A percentile compares a stretch with the other conserved stretches of the same genome.
phyloP scores from a whole-genome alignment of 495 filamentous ascomycete species.

The Oidiodendron maius region DNA sequence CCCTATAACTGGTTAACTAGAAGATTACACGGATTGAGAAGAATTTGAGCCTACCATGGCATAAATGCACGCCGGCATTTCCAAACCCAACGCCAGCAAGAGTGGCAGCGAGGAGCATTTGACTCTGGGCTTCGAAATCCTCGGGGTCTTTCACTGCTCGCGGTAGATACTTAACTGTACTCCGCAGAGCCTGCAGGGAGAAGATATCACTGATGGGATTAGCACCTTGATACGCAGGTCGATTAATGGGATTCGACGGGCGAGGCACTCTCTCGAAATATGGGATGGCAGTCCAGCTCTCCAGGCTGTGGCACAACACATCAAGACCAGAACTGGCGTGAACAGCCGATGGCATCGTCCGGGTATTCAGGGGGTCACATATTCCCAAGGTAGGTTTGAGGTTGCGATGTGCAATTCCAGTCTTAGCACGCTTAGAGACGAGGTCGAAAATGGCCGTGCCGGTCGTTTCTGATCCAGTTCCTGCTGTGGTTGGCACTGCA shows the following conservation, averaged over 20 bases:
- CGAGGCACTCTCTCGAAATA: slow-evolving; percentile 78
- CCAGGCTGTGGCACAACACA: slow-evolving; percentile 88
- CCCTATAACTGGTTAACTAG: slow-evolving; percentile 31
- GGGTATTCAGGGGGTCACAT: slow-evolving; percentile 91
- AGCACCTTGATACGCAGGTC: slow-evolving; percentile 93
- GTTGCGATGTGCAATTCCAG: slow-evolving; percentile 88
- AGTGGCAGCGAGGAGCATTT: slow-evolving; percentile 95
- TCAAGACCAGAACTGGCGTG: slow-evolving; percentile 85
- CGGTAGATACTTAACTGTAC: slow-evolving; percentile 85
- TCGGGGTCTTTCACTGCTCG: slow-evolving; percentile 80
- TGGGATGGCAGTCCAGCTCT: slow-evolving; percentile 95
- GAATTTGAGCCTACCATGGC: slow-evolving; percentile 56
- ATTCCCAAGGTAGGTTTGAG: slow-evolving; percentile 95
- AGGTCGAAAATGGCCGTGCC: slow-evolving; percentile 98
- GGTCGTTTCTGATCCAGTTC: slow-evolving; percentile 92
- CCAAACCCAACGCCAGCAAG: slow-evolving; percentile 94
- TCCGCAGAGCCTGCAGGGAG: slow-evolving; percentile 71
- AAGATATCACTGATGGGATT: slow-evolving; percentile 98
- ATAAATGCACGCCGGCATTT: slow-evolving; percentile 94
- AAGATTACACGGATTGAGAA: neutral
- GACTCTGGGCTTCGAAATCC: slow-evolving; percentile 80
- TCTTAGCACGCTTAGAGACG: slow-evolving; percentile 81
- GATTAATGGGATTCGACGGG: slow-evolving; percentile 81
- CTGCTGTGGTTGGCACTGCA: slow-evolving; percentile 91
- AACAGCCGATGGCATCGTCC: slow-evolving; percentile 90